Conservation (phyloP, 805 yeast species). For the Pichia californica region DNA sequence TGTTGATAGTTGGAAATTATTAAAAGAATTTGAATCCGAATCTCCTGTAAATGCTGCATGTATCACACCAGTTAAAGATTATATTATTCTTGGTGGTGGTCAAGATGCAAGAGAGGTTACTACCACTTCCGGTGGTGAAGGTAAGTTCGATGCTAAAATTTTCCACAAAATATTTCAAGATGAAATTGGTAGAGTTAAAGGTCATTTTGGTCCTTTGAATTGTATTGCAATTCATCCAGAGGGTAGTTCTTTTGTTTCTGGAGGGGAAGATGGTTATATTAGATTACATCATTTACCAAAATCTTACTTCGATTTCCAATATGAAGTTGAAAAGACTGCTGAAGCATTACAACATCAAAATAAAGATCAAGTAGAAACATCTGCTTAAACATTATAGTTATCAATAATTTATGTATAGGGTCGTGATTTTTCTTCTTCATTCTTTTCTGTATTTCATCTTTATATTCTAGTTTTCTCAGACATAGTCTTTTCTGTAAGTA, state of each 20-base stretch:
- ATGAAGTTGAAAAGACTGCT: constrained; percentile 84
- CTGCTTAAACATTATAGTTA: constrained; percentile 3
- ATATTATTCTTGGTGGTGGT: constrained; percentile 95
- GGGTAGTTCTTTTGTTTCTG: constrained; percentile 91
- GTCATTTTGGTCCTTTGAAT: constrained; percentile 98
- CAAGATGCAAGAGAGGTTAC: constrained; percentile 98
- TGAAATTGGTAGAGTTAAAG: constrained; percentile 94
- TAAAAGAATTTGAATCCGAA: constrained; percentile 77
- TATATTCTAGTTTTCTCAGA: constrained; percentile 1
- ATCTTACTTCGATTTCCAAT: constrained; percentile 85
- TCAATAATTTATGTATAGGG: neutral
- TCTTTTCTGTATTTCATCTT: neutral
- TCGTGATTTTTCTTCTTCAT: neutral
- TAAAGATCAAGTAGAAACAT: constrained; percentile 5
- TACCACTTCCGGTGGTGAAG: constrained; percentile 88
- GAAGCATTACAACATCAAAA: constrained; percentile 21
- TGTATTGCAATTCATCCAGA: constrained; percentile 90
- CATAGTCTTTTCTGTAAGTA: neutral
- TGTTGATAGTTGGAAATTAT: constrained; percentile 62
- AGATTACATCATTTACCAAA: constrained; percentile 93
- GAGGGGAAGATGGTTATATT: constrained; percentile 97
- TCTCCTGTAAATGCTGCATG: constrained; percentile 95
- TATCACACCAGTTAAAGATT: constrained; percentile 88
- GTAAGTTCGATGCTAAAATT: constrained; percentile 94
- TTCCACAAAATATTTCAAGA: constrained; percentile 93